Evolutionary conservation across 352 stramenopile genomes (phyloP).

Genomic region (Globisporangium spiculum): DNA sequence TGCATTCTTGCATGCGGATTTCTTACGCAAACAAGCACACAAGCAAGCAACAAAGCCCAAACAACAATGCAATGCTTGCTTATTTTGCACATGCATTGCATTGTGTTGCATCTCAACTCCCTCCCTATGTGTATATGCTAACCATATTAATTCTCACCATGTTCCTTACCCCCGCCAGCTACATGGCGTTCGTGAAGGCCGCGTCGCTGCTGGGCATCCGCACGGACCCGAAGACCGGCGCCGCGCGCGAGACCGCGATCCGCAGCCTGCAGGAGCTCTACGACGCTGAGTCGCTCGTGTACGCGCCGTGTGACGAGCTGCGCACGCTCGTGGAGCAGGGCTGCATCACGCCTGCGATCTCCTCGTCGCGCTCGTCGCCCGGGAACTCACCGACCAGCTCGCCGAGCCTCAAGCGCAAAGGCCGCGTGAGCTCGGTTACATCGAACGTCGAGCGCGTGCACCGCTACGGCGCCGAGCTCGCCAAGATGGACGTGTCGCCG

Average conservation of each 20-base stretch:
- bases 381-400: constrained; percentile 37
- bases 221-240: constrained; percentile 15
- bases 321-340: constrained; percentile 66
- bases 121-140: background rate
- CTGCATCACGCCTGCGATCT: constrained; percentile 61
- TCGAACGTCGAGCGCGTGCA: constrained; percentile 68
- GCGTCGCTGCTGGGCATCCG: constrained; percentile 45
- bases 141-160: background rate
- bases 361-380: constrained; percentile 2
- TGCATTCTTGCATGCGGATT: background rate
- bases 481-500: constrained; percentile 69
- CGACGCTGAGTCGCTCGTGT: constrained; percentile 63
- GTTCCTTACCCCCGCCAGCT: constrained; percentile 4
- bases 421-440: constrained; percentile 59
- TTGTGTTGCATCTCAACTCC: background rate
- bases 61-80: background rate
- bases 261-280: constrained; percentile 39
- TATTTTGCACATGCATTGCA: background rate
- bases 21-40: background rate
- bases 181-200: constrained; percentile 45
- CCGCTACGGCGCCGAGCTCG: constrained; percentile 58
- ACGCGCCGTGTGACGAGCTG: constrained; percentile 73
- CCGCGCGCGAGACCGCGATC: constrained; percentile 40
- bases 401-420: constrained; percentile 69
- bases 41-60: background rate